phyloP scores from a whole-genome alignment of 208 protist genomes.

The Crithidia thermophila region DNA sequence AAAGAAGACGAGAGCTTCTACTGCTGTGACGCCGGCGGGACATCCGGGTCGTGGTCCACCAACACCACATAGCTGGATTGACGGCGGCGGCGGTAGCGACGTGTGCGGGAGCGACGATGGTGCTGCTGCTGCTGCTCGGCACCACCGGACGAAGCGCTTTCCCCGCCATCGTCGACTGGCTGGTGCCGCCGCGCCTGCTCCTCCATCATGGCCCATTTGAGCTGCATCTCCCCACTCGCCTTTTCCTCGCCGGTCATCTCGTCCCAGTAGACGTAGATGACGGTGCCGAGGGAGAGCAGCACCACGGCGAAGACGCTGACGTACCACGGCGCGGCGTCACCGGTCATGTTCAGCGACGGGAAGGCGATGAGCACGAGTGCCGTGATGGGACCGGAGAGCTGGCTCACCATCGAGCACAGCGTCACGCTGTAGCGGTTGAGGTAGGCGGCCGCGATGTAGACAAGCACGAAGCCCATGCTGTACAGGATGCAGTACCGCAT shows the following conservation, averaged over 20 bases:
- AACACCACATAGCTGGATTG: constrained; percentile 24
- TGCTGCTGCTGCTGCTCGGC: constrained; percentile 2
- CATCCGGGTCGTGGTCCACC: constrained; percentile 12
- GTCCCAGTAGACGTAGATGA: constrained; percentile 64
- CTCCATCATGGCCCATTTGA: constrained; percentile 39
- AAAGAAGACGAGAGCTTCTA: neutral
- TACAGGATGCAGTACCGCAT: constrained; percentile 51
- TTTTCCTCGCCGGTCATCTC: constrained; percentile 45
- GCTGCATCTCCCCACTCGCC: constrained; percentile 39
- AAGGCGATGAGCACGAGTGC: constrained; percentile 50
- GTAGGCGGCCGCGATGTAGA: constrained; percentile 58
- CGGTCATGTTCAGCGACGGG: constrained; percentile 47
- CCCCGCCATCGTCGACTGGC: constrained; percentile 4
- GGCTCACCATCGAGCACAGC: constrained; percentile 66
- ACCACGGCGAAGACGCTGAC: constrained; percentile 38
- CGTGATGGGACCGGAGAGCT: constrained; percentile 54
- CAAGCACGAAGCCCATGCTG: constrained; percentile 49
- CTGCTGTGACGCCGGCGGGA: neutral
- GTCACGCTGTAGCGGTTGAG: constrained; percentile 73
- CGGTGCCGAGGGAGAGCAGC: constrained; percentile 35
- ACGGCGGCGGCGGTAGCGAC: constrained; percentile 20
- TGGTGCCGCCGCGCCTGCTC: constrained; percentile 13
- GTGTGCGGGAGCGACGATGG: constrained; percentile 16
- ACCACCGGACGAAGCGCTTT: neutral
- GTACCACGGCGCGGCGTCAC: constrained; percentile 46